Percentiles rank a stretch among this genome's conserved stretches.
Conservation (phyloP, 257 asterid genomes). For the Lantana camara region DNA sequence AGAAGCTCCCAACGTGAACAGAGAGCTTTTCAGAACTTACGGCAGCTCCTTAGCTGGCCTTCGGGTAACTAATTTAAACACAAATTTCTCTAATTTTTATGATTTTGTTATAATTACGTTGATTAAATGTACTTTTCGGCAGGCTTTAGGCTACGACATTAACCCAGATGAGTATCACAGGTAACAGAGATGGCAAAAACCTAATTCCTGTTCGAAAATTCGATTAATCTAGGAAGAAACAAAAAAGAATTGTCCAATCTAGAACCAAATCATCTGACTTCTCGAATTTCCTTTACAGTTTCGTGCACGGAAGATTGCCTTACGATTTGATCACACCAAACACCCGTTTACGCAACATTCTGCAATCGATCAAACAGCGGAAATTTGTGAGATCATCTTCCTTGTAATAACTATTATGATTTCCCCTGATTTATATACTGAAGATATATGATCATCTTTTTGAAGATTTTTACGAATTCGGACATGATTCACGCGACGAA, state of each 20-base stretch:
- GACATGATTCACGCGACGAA: slow-evolving; percentile 68
- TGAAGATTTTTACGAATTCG: slow-evolving; percentile 84
- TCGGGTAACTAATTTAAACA: slow-evolving; percentile 48
- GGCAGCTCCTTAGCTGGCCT: slow-evolving; percentile 96
- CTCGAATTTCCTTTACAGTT: slow-evolving; percentile 31
- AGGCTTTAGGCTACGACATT: slow-evolving; percentile 77
- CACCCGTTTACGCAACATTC: slow-evolving; percentile 48
- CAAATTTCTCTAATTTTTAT: background rate
- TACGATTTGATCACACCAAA: slow-evolving; percentile 73
- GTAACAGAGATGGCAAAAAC: slow-evolving; percentile 34
- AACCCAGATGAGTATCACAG: slow-evolving; percentile 88
- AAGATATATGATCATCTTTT: background rate
- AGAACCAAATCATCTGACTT: background rate
- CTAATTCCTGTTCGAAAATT: background rate
- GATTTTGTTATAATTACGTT: background rate
- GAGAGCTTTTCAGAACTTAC: slow-evolving; percentile 73
- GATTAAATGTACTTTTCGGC: slow-evolving; percentile 1
- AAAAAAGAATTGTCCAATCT: background rate
- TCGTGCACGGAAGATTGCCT: slow-evolving; percentile 92
- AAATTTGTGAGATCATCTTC: slow-evolving; percentile 56
- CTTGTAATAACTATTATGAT: no score
- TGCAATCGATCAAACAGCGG: slow-evolving; percentile 65
- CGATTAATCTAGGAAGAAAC: background rate
- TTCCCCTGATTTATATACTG: background rate
- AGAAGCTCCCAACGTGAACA: slow-evolving; percentile 64